Conservation (phyloP, 805 yeast genomes). For the Candida berthetii region DNA sequence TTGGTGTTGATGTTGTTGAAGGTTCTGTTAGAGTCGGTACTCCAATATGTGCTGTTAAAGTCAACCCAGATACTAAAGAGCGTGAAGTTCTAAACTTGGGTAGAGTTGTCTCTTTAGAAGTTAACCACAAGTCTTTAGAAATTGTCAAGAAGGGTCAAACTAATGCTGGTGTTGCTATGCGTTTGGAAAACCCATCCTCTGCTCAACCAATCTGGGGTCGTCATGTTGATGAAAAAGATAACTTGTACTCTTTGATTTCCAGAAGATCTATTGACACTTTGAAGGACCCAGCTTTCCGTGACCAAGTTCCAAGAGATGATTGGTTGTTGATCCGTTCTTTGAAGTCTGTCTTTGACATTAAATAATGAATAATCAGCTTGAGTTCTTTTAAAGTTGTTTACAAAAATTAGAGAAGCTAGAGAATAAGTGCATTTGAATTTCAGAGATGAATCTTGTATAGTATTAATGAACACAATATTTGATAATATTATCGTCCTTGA, state of each 20-base stretch:
- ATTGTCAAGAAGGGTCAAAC: slow-evolving; percentile 91
- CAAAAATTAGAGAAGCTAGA: no score
- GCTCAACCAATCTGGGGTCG: slow-evolving; percentile 99
- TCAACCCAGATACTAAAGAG: slow-evolving; percentile 79
- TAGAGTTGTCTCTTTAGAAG: slow-evolving; percentile 88
- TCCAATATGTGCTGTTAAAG: slow-evolving; percentile 90
- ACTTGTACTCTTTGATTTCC: slow-evolving; percentile 81
- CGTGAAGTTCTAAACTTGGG: slow-evolving; percentile 68
- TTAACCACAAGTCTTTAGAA: slow-evolving; percentile 81
- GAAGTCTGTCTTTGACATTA: slow-evolving; percentile 82
- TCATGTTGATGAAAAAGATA: slow-evolving; percentile 92
- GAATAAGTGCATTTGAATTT: no score
- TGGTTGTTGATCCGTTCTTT: slow-evolving; percentile 89
- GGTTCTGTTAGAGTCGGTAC: slow-evolving; percentile 90
- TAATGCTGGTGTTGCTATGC: slow-evolving; percentile 97
- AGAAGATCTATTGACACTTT: slow-evolving; percentile 93
- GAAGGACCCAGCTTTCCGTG: slow-evolving; percentile 97
- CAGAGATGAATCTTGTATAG: no score
- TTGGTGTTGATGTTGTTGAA: slow-evolving; percentile 95
- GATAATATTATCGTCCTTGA: no score
- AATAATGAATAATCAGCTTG: slow-evolving; percentile 23
- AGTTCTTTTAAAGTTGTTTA: no score
- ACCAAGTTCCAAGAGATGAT: slow-evolving; percentile 88
- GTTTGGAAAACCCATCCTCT: slow-evolving; percentile 87
- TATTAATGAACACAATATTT: no score